Evolutionary conservation across 2,329 filamentous ascomycete genomes (phyloP), one percentile per base, ranked within the genome.

Genomic region (Nannizzia gypsea): DNA sequence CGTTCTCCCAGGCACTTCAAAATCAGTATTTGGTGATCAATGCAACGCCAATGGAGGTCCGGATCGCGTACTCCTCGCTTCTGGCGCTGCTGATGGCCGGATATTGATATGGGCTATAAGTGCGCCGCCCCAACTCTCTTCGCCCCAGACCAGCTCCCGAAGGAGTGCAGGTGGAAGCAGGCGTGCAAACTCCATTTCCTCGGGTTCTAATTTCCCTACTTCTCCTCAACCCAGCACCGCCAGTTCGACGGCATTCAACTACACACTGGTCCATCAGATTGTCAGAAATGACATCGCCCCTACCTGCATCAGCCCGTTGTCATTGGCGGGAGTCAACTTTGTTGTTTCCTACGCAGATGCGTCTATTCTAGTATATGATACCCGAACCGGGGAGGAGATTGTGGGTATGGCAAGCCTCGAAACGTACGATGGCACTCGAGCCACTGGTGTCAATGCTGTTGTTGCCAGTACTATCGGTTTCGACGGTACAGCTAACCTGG

Each of bases 91-190:
- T 6, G 93, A 99, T 70, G 92, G 92, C 8, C 88, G 85, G 2
- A 87, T 97, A 61, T 89, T 95, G 66, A 83, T 99, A 20, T 99
- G 93, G 93, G 89, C 91, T 20, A 87, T 97, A 62, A 96, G 89
- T 68, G 85, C 90, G 36, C 92, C 93, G 26, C 92, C 92, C 6
- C 90, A 95, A 67, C 76, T 90, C 58, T 86, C 86, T 34, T 92
- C 90, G 9, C 90, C 90, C 6, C 87, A 90, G 66, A 84, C 86
- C 9, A 86, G 84, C 52, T 82, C 81, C 46, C 80, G 89, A 66
- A 81, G 88, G 67, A 84, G 83, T 44, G 73, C 80, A 59, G 84
- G 86, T 63, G 89, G 90, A 22, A 89, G 90, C 66, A 84, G 91
- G 59, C 82, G 92, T 63, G 90, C 88, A 61, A 91, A 96, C 73